phyloP scores from a whole-genome alignment of 2,329 filamentous ascomycete species.

The Penicillium sp. region DNA sequence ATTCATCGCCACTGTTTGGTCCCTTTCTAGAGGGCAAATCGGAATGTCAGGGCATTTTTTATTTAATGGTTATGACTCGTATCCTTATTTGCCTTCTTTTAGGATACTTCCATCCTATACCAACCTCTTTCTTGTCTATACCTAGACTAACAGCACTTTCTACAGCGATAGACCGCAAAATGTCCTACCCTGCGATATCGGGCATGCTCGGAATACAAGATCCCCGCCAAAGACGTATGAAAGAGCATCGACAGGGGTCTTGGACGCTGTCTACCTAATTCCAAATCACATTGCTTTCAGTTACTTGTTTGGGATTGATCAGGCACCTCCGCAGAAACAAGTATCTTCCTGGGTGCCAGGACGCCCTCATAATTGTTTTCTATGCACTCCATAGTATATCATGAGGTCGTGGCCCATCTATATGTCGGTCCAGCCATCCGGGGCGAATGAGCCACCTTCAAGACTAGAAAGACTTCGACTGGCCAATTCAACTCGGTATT shows the following conservation, averaged over 20 bases:
- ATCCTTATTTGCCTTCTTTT: slow-evolving; percentile 1
- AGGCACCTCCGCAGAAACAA: slow-evolving; percentile 20
- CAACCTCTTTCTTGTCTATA: too few relatives aligned
- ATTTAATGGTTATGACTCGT: slow-evolving; percentile 3
- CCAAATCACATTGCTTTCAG: neutral
- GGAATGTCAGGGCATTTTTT: neutral
- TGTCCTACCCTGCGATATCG: slow-evolving; percentile 1
- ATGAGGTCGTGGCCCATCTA: slow-evolving; percentile 40
- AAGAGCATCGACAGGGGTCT: neutral
- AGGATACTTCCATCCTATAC: neutral
- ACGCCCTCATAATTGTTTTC: neutral
- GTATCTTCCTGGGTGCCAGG: slow-evolving; percentile 47
- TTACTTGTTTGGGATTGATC: neutral
- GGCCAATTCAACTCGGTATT: too few relatives aligned
- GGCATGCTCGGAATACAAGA: neutral
- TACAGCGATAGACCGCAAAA: neutral
- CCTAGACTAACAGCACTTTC: neutral
- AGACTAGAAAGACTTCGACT: slow-evolving; percentile 20
- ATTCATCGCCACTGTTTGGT: slow-evolving; percentile 22
- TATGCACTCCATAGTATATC: slow-evolving; percentile 36
- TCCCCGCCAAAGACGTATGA: neutral
- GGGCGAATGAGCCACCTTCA: neutral
- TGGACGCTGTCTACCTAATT: neutral
- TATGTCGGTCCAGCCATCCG: neutral
- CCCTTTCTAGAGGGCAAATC: neutral